Evolutionary conservation across 73 alveolate genomes (phyloP), one percentile per base, ranked within the genome.

Genomic region (Symbiodinium natans): DNA sequence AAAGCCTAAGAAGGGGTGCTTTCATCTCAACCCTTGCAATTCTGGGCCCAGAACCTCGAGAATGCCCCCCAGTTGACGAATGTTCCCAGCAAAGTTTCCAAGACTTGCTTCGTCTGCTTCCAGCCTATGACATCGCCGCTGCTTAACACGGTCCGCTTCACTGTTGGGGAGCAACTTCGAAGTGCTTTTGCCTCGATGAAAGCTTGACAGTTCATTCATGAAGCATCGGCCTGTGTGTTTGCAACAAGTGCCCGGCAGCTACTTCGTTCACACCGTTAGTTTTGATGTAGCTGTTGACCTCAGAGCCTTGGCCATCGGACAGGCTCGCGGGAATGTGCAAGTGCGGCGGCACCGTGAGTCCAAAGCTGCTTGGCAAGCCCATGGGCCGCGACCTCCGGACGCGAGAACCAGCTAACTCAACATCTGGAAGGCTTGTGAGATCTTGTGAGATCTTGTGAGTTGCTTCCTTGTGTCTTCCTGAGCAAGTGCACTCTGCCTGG

Each of bases 211-310:
- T 3, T 9, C 77, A 9, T 0, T 23, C 38, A 21, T 2, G 13
- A 23, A 7, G 7, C 15, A 19, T 40, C 68, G 39, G 11, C n/a
- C 90, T 13, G 33, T 13, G 13, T 9, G 41, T 3, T 8, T 8
- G 17, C 6, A 63, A 23, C 92, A 41, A 41, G 92, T 25, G 31
- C 41, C 89, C 68, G 27, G 38, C 97, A 8, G 97, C 97, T 1
- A 71, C 52, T 73, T 90, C 97, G 77, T 90, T 90, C 36, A 90
- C 97, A 15, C 97, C 97, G 40, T 90, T 90, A 19, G 97, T 52
- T 56, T 90, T 90, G 97, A 90, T 68, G 97, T 90, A 90, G 97
- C 48, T 25, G 52, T 90, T 90, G n/a, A 90, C 97, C 77, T 90
- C 97, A 2, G 97, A 84, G 77, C 97, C 97, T 90, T 41, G 71